Evolutionary conservation across 164 flowering plant genomes (phyloP), one percentile per base, ranked within the genome.

Genomic region (Taxillus chinensis): DNA sequence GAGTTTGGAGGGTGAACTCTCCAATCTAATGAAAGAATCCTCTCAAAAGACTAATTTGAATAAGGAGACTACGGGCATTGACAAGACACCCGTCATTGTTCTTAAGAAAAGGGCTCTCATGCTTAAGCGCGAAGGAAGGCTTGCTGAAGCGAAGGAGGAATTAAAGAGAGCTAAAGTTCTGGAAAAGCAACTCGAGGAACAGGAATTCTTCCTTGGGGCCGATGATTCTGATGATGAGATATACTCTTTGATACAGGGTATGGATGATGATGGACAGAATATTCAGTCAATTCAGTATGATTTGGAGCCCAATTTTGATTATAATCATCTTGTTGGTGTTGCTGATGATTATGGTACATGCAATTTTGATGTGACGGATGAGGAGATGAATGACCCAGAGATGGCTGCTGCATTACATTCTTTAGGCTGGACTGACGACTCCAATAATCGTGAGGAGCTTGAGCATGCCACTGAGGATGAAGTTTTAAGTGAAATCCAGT

Each of bases 141-240:
- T 87, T 62, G 77, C 77, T n/a, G 98, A 90, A 77, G 97, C 98
- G 53, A 90, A 93, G 79, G 98, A 93, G 71, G 98, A 93, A 66
- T 58, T 93, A 12, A 93, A 86, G 78, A 83, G 58, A 75, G 96
- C 98, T 57, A 93, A 93, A 76, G 43, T 86, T 71, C 68, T 93
- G 55, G 97, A 93, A 69, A 85, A 74, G 73, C 80, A 93, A 72
- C 77, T 90, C 50, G 96, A 93, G 73, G 97, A 93, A 67, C 85
- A 88, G 66, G 95, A 84, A 62, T 72, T 93, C 10, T 72, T 88
- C 76, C 90, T 72, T 48, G 96, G 66, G 27, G 84, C 82, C 63
- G 89, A 90, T 43, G 92, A 88, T 55, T 86, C 97, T 45, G 98
- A 90, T 77, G 98, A 93, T 68, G 98, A 90, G 74, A 70, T 93